Percentiles rank a stretch among this genome's conserved stretches.
Conservation (phyloP, 2,329 filamentous ascomycete species). For the Calonectria henricotiae region DNA sequence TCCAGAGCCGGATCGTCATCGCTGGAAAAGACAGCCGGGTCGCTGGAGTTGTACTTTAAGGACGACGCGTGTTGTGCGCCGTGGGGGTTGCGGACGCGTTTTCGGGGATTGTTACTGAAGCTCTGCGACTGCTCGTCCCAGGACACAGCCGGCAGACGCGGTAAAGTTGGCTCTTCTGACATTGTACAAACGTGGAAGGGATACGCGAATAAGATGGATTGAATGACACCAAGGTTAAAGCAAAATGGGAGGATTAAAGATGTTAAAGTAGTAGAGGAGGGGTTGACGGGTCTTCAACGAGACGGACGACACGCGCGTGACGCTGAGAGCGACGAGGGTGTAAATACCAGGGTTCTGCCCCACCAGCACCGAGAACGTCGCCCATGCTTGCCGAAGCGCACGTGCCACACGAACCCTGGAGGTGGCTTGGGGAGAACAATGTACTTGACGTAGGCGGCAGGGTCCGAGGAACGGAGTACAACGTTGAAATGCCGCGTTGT, state of each 20-base stretch:
- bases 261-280: constrained; percentile 20
- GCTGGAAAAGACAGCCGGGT: constrained; percentile 80
- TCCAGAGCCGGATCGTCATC: constrained; percentile 80
- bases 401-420: constrained; percentile 46
- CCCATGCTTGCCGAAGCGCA: constrained; percentile 46
- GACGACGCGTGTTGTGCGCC: constrained; percentile 52
- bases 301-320: constrained; percentile 36
- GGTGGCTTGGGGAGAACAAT: constrained; percentile 29
- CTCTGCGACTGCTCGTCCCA: constrained; percentile 60
- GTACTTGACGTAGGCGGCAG: constrained; percentile 17
- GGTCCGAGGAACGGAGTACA: constrained; percentile 30
- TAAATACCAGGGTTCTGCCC: constrained; percentile 48
- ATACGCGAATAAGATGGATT: constrained; percentile 4
- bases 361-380: constrained; percentile 41
- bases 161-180: constrained; percentile 63
- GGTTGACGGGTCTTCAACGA: constrained; percentile 29
- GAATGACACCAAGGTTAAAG: constrained; percentile 15
- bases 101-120: constrained; percentile 60
- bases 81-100: constrained; percentile 57
- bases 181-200: constrained; percentile 46
- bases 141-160: constrained; percentile 59
- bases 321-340: constrained; percentile 45
- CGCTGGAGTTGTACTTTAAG: constrained; percentile 74
- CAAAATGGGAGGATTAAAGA: constrained; percentile 5
- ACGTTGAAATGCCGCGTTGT: neutral